A percentile compares a stretch with the other conserved stretches of the same genome.
Evolutionary conservation across 768 basidiomycete genomes (phyloP).

Genomic region (Collybia sordida): DNA sequence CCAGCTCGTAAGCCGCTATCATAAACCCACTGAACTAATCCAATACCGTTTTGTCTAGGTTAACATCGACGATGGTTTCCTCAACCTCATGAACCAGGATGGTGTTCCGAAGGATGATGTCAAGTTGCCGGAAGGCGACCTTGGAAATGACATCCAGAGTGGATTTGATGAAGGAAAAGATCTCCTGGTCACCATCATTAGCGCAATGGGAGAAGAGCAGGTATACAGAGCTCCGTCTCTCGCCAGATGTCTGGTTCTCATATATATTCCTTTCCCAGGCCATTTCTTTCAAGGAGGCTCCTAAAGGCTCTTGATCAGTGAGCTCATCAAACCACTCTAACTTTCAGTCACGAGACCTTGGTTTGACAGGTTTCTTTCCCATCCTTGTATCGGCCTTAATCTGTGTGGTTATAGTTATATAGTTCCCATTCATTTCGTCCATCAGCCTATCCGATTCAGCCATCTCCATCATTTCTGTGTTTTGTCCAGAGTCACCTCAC

Average conservation of each 20-base stretch:
- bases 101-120: constrained; percentile 91
- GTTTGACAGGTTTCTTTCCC: constrained; percentile 8
- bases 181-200: constrained; percentile 80
- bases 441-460: constrained; percentile 21
- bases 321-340: neutral
- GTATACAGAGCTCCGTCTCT: constrained; percentile 26
- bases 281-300: constrained; percentile 88
- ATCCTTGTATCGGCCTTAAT: constrained; percentile 8
- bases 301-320: constrained; percentile 48
- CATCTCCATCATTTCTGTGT: constrained; percentile 9
- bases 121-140: constrained; percentile 81
- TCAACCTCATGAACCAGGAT: constrained; percentile 89
- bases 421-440: constrained; percentile 15
- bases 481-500: constrained; percentile 10
- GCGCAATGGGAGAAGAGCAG: constrained; percentile 93
- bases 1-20: constrained; percentile 64
- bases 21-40: constrained; percentile 8
- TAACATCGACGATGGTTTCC: constrained; percentile 91
- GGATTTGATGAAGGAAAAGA: constrained; percentile 89
- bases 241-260: neutral
- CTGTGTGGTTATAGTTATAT: constrained; percentile 19
- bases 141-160: constrained; percentile 68
- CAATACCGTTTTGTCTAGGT: constrained; percentile 39
- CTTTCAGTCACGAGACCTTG: neutral
- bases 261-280: constrained; percentile 41